A percentile compares a stretch with the other conserved stretches of the same genome.
phyloP scores from a whole-genome alignment of 2,329 filamentous ascomycete species.

The Phaeoacremonium minimum region DNA sequence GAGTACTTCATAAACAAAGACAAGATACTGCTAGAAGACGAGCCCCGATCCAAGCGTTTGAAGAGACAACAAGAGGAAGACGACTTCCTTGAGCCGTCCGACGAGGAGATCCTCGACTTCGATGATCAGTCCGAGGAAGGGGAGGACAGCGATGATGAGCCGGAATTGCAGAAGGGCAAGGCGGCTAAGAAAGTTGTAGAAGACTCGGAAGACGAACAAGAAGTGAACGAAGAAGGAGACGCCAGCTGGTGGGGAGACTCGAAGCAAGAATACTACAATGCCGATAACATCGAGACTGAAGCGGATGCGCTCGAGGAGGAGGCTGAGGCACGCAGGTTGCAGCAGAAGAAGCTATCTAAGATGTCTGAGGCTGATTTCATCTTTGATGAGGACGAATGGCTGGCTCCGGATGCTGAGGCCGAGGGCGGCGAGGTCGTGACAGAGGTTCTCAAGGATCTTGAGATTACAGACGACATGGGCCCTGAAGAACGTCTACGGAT shows the following conservation, averaged over 20 bases:
- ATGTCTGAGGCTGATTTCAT: slow-evolving; percentile 92
- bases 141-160: slow-evolving; percentile 15
- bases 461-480: slow-evolving; percentile 76
- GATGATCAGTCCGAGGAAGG: slow-evolving; percentile 16
- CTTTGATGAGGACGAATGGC: slow-evolving; percentile 87
- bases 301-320: slow-evolving; percentile 83
- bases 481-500: slow-evolving; percentile 71
- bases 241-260: slow-evolving; percentile 81
- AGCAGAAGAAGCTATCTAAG: slow-evolving; percentile 83
- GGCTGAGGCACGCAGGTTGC: slow-evolving; percentile 78
- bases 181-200: slow-evolving; percentile 48
- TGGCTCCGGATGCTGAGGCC: slow-evolving; percentile 49
- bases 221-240: slow-evolving; percentile 51
- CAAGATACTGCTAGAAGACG: slow-evolving; percentile 80
- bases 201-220: slow-evolving; percentile 37
- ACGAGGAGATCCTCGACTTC: slow-evolving; percentile 49
- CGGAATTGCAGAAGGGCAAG: slow-evolving; percentile 8
- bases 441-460: slow-evolving; percentile 78
- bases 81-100: slow-evolving; percentile 52
- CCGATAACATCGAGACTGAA: slow-evolving; percentile 66
- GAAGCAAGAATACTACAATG: slow-evolving; percentile 88
- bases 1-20: slow-evolving; percentile 87
- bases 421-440: slow-evolving; percentile 63
- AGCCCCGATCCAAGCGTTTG: slow-evolving; percentile 71
- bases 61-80: slow-evolving; percentile 67